These are phyloP conservation scores for bread wheat (Triticum aestivum) DNA, from an alignment of 176 grass and related monocot species.

Conservation along the genomic window IWGSC_CS_RefSeq_v2.1 NC_057809.1:542118365-542118864, in stretches of 20 bases:
- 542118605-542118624: slow-evolving; percentile 82
- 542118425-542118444: slow-evolving; percentile 94
- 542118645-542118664: slow-evolving; percentile 91
- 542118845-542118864: slow-evolving; percentile 76
- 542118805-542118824: slow-evolving; percentile 82
- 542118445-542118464: slow-evolving; percentile 83
- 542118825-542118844: slow-evolving; percentile 83
- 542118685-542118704: slow-evolving; percentile 87
- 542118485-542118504: slow-evolving; percentile 92
- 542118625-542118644: slow-evolving; percentile 95
- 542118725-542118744: slow-evolving; percentile 81
- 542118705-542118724: slow-evolving; percentile 84
- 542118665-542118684: slow-evolving; percentile 79
- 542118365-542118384: slow-evolving; percentile 94
- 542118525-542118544: slow-evolving; percentile 54
- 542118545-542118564: slow-evolving; percentile 77
- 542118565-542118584: slow-evolving; percentile 80
- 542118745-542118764: slow-evolving; percentile 81
- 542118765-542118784: slow-evolving; percentile 80
- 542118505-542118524: slow-evolving; percentile 89
- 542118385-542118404: slow-evolving; percentile 76
- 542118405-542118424: slow-evolving; percentile 84
- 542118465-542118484: slow-evolving; percentile 89
- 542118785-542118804: slow-evolving; percentile 89
- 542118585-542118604: slow-evolving; percentile 74